Base-by-base conservation (phyloP, 306 rosid species). In the Citrullus mucosospermus region DNA sequence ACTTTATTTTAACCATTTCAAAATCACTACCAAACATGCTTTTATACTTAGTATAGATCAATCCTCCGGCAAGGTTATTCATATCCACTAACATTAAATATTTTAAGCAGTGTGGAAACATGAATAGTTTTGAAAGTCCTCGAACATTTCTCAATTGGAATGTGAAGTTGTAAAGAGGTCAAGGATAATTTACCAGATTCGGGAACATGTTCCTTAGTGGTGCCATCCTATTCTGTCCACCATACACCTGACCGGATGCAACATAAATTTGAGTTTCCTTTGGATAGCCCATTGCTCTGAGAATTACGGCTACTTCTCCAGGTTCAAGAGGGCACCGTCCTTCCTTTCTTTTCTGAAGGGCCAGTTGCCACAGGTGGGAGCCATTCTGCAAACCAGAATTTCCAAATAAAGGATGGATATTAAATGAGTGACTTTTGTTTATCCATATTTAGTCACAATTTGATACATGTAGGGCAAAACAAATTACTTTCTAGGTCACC, bases 301-400 rank as follows among this genome's bases (percentile, higher is more conserved):
- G 99, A 86, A 95, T 89, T 46, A 95, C 97, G 38, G 99, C 99
- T 84, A 95, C 99, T 91, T 95, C 99, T 62, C 91, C 97, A 68
- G 99, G 99, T 85, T 95, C 99, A 79, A 92, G 93, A 70, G 99
- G 99, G 83, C 99, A 95, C 48, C 99, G 86, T 58, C 99, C 99
- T 86, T 95, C 99, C 92, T 95, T 95, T 59, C 99, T 87, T 88
- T 95, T 95, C 86, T 95, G 99, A 86, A 95, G 87, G 85, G 99
- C 96, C 85, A 95, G 86, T 78, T 95, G 97, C 97, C 97, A 95
- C 59, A 95, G 84, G 88, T 95, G 99, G 86, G 99, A 91, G 88
- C 99, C 99, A 88, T 95, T 92, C 99, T 95, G 86, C 91, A 87
- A 53, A 82, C 63, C 43, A 63, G 83, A 87, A 78, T 25, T 14